These are phyloP conservation scores for Naganishia antarctica DNA, from an alignment of 768 basidiomycete species.

Conservation along the genomic window DNA sequence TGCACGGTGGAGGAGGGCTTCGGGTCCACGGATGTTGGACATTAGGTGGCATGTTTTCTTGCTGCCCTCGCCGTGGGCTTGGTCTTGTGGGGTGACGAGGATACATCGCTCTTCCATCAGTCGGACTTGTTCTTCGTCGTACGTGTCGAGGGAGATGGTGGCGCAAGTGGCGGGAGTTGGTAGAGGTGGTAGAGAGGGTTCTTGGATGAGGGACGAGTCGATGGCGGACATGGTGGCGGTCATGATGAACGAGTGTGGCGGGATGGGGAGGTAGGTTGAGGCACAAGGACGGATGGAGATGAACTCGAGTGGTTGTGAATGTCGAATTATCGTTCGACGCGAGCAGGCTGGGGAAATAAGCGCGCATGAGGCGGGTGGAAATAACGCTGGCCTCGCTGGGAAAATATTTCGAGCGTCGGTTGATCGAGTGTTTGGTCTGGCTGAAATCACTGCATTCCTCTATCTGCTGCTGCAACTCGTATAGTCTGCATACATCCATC, in stretches of 20 bases:
- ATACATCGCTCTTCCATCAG: slow-evolving; percentile 80
- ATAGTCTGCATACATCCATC: neutral
- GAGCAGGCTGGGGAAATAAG: neutral
- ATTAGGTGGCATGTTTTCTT: slow-evolving; percentile 98
- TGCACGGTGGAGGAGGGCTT: slow-evolving; percentile 90
- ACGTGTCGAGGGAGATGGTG: slow-evolving; percentile 23
- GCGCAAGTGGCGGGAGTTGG: neutral
- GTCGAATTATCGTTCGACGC: slow-evolving; percentile 18
- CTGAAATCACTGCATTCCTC: too few species aligned
- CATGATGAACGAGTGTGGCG: neutral
- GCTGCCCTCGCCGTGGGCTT: slow-evolving; percentile 56
- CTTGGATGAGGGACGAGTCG: slow-evolving; percentile 15
- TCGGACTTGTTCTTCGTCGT: slow-evolving; percentile 81
- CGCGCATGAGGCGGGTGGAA: neutral
- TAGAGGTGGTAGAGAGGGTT: slow-evolving; percentile 11
- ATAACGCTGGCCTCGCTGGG: neutral
- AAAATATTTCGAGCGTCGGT: neutral
- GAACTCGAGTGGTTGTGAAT: neutral
- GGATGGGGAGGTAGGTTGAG: neutral
- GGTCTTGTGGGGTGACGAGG: slow-evolving; percentile 45
- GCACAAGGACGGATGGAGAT: neutral
- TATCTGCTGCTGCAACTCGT: too few species aligned
- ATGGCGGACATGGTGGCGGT: slow-evolving; percentile 14
- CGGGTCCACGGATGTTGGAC: slow-evolving; percentile 70
- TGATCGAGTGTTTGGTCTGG: neutral